phyloP scores from a whole-genome alignment of 305 asterid species.

The Striga hermonthica region DNA sequence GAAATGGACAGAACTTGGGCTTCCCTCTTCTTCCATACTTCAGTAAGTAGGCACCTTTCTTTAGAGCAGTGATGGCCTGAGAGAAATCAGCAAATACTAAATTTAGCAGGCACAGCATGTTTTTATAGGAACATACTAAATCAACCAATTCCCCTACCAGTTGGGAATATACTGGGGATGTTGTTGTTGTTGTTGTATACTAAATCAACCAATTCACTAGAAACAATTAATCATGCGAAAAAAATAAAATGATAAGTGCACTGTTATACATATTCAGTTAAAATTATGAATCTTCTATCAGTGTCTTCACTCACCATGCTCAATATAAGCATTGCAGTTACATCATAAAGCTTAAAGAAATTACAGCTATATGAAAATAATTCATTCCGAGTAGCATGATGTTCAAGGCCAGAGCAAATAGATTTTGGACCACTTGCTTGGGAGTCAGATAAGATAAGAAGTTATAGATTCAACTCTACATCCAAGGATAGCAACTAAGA shows the following conservation, averaged over 20 bases:
- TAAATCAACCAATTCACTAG: slow-evolving; percentile 14
- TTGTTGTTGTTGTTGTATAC: too few species aligned
- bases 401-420: not conserved
- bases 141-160: slow-evolving; percentile 19
- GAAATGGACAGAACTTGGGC: slow-evolving; percentile 95
- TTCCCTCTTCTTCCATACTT: slow-evolving; percentile 98
- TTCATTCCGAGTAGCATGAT: too few species aligned
- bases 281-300: too few species aligned
- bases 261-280: too few species aligned
- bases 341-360: too few species aligned
- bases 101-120: slow-evolving; percentile 28
- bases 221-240: too few species aligned
- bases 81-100: slow-evolving; percentile 32
- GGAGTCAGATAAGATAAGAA: slow-evolving; percentile 6
- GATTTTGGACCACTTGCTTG: not conserved
- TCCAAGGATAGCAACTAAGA: slow-evolving; percentile 20
- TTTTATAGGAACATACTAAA: slow-evolving; percentile 14
- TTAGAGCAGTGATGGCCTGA: slow-evolving; percentile 88
- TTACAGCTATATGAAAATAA: too few species aligned
- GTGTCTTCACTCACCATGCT: too few species aligned
- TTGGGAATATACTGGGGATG: too few species aligned
- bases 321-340: too few species aligned
- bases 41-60: slow-evolving; percentile 86
- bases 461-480: slow-evolving; percentile 7
- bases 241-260: too few species aligned